Evolutionary conservation across 1,284 basidiomycete species (phyloP), one percentile per base, ranked within the genome.

Genomic region (Leccinum subrobustum): DNA sequence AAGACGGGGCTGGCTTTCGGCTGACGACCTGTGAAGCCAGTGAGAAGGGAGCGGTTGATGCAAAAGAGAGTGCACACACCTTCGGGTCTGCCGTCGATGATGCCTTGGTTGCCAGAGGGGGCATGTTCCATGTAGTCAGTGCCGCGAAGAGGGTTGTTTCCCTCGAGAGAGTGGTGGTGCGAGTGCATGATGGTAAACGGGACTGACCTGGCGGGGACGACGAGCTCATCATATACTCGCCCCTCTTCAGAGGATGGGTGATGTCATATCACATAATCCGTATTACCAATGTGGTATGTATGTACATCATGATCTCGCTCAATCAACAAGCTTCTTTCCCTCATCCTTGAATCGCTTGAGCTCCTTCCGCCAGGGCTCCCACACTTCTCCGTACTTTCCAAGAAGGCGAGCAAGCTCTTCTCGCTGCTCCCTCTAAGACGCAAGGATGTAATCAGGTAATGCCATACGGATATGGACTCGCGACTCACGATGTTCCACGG

Each of bases 331-430:
- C 65, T 92, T 92, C 74, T 87, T 81, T 7, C 91, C 92, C 57
- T 85, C 84, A 59, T 91, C 89, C 70, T 86, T 90, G 73, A 93
- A 95, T 75, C 88, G 91, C 67, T 83, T 84, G 55, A 95, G 75
- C 76, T 95, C 94, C 57, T 82, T 83, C 70, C 80, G 82, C 93
- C 93, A 98, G 4, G 92, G 93, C 67, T 89, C 89, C 85, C 90
- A 95, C 2, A 79, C 80, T 23, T 84, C 71, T 0, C 93, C 93
- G 67, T 97, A 97, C 76, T 96, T 96, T 72, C 82, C 85, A 60
- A 97, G 70, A 55, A 97, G 78, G 55, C 80, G 70, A 16, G 82
- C 80, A 35, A 97, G 81, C 71, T 97, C 95, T 60, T 87, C 83
- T 59, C 89, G 80, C 76, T 98, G 95, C 73, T 96, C 93, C 69